Base-by-base conservation (phyloP, 805 yeast genomes). In the Debaryomyces castellii region DNA sequence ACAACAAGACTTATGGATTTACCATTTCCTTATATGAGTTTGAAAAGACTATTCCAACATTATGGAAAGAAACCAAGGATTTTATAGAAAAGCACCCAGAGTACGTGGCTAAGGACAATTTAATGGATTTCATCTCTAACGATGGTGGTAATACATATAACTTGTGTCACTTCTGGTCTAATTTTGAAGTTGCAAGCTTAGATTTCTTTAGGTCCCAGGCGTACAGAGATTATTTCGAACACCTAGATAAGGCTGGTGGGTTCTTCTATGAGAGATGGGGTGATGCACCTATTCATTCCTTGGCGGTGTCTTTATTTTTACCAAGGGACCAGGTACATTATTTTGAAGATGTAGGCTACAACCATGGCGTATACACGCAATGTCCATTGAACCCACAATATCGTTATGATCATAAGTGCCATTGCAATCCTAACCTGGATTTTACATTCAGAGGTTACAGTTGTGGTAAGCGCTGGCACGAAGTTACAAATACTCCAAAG, bases 211-310 rank as follows among this genome's bases (percentile, higher is more conserved):
- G 94, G 62, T 66, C 80, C 16, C 80, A 83, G 43, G 88, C 88
- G 7, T 89, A 89, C 62, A 55, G 66, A 39, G 75, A 78, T 46
- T 89, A 84, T 66, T 89, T 89, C 56, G 85, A 87, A 16, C 71
- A 76, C 55, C 77, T 89, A 58, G 96, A 89, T 66, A 65, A 79
- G 50, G 79, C 85, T 12, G 96, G 96, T 63, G 96, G 96, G n/a
- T 89, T 89, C 71, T 89, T 86, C 71, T 89, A 89, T 65, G 90
- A 87, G 71, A 78, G 96, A 67, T 88, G 96, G 96, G 96, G 96
- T 55, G 96, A 89, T 66, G 96, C 96, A 22, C 96, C 96, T 30
- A 84, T 89, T 41, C 96, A 89, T 66, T 86, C 95, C 5, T 83
- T 89, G 58, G 96, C 94, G 25, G 96, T 88, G 17, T 72, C 94